A percentile compares a stretch with the other conserved stretches of the same genome.
phyloP scores from a whole-genome alignment of 2,329 filamentous ascomycete genomes.

The Pseudogymnoascus sp. region DNA sequence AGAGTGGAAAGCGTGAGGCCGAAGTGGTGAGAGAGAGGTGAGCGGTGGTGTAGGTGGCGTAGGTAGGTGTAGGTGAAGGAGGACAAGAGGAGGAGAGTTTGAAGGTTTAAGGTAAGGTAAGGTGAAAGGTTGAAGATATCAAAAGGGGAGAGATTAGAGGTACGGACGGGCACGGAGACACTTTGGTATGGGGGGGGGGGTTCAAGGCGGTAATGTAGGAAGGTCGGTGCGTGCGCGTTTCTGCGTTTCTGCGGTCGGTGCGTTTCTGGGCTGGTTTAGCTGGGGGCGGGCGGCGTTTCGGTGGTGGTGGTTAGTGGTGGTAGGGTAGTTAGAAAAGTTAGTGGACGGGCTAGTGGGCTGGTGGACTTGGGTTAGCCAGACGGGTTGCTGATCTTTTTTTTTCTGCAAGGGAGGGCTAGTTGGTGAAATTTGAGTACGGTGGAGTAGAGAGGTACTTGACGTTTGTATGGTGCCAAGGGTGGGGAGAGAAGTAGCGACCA shows the following conservation, averaged over 20 bases:
- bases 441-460: neutral
- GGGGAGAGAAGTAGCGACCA: neutral
- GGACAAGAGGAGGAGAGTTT: neutral
- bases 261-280: neutral
- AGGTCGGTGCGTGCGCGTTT: neutral
- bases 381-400: neutral
- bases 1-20: neutral
- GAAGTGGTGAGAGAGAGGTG: neutral
- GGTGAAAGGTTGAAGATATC: neutral
- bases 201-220: neutral
- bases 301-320: neutral
- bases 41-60: neutral
- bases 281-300: neutral
- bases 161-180: neutral
- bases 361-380: neutral
- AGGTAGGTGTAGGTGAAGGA: neutral
- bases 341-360: neutral
- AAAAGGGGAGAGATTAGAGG: neutral
- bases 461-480: neutral
- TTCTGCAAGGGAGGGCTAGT: neutral
- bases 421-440: neutral
- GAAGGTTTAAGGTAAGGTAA: neutral
- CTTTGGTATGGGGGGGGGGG: neutral
- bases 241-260: neutral
- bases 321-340: neutral